Evolutionary conservation across 2,329 filamentous ascomycete genomes (phyloP), one percentile per base, ranked within the genome.

Genomic region (Nannizziopsis barbatae): DNA sequence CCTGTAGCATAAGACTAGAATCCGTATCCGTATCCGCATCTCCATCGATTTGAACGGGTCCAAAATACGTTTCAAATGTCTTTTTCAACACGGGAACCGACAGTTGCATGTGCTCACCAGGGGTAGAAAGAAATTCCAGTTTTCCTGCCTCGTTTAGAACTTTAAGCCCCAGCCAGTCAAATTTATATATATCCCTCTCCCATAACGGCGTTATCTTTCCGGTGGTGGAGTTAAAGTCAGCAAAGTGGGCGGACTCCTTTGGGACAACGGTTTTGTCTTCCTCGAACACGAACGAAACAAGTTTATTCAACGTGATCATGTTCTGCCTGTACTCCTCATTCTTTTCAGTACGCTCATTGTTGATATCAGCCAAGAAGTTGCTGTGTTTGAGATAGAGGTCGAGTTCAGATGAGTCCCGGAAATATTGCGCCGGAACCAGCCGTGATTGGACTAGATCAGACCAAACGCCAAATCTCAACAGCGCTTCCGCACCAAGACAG

Each of bases 361-460:
- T 98, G 68, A 96, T 83, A 62, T 96, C 90, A 8, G 90, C 92
- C 7, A 98, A 73, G 66, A 93, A 95, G 63, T 89, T 90, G 58
- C 85, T 92, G 62, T 79, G 65, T 56, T 81, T 78, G 15, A 96
- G 76, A 62, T 96, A 98, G 27, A 73, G 68, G 0, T 80, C 77
- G 64, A 87, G 67, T 62, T 88, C 70, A 50, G 71, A 64, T 49
- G 77, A 77, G 55, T 89, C 79, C 45, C 90, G 83, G 72, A 84
- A 96, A 71, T 98, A 98, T 71, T 98, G 92, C 30, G 92, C 90
- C 0, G 92, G 92, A 3, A 98, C 86, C 7, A 96, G 74, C 14
- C 78, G 77, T 45, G 71, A 73, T 72, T 96, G 92, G 5, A 92
- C 85, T 57, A 83, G 83, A 20, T 67, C 62, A 35, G 78, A 79